Evolutionary conservation across 164 flowering plant species (phyloP).

Genomic region (Vitis vinifera): ASM3070453v1 NC_081806.1:46501-47000

Average conservation of each 20-base stretch:
- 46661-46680: slow-evolving; percentile 17
- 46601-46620: slow-evolving; percentile 31
- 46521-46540: neutral
- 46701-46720: slow-evolving; percentile 8
- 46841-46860: slow-evolving; percentile 25
- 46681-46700: slow-evolving; percentile 18
- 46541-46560: neutral
- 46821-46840: neutral
- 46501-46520: neutral
- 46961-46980: neutral
- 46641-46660: slow-evolving; percentile 28
- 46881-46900: slow-evolving; percentile 36
- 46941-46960: neutral
- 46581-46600: slow-evolving; percentile 33
- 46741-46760: slow-evolving; percentile 6
- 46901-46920: slow-evolving; percentile 48
- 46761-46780: neutral
- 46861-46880: slow-evolving; percentile 42
- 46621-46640: slow-evolving; percentile 12
- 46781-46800: neutral
- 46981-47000: slow-evolving; percentile 27
- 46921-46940: slow-evolving; percentile 39
- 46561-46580: slow-evolving; percentile 28
- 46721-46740: slow-evolving; percentile 11
- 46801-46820: neutral